Base-by-base conservation (phyloP, 306 rosid genomes). In the Benincasa hispida region DNA sequence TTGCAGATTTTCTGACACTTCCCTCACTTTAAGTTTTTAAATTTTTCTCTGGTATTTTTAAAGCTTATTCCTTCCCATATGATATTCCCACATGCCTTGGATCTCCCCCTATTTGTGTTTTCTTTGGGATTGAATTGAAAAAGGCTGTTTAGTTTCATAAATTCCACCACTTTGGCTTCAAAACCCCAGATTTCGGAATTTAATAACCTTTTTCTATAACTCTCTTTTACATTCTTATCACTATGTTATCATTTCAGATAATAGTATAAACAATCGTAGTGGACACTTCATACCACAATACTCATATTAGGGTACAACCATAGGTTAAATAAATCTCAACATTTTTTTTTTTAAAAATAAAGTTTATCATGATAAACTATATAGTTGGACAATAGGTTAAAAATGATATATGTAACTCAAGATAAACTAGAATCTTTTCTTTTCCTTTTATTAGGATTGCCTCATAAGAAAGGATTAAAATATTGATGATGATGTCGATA, bases 1-100 rank as follows among this genome's bases (percentile, higher is more conserved):
- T 79, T 68, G 55, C 78, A 78, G 76, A 76, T 82, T 78, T 74
- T 77, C 75, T 83, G 84, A 81, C 85, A 81, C 60, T 79, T 74
- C 81, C 81, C 81, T 75, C 55, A 14, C 75, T 69, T 79, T 59
- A 72, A 79, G 32, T 42, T 25, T 69, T 0, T 11, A 2, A 0
- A 2, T 62, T 62, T 32, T 9, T 62, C 7, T 32, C 21, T 61
- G 30, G 32, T 50, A 50, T 65, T 32, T 61, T 5, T 25, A 22
- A 57, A 59, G 15, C 54, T 68, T 24, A 41, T 32, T 62, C 19
- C 21, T 37, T 24, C 18, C 32, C 67, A 12, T 50, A 39, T 39
- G 50, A 45, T 45, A 63, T 2, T 17, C 70, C 70, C 72, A 59
- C 66, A 59, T 59, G 66, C 67, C 54, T 39, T 65, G 25, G 45